Evolutionary conservation across 352 stramenopile species (phyloP).

Genomic region (Pilasporangium apinafurcum): DNA sequence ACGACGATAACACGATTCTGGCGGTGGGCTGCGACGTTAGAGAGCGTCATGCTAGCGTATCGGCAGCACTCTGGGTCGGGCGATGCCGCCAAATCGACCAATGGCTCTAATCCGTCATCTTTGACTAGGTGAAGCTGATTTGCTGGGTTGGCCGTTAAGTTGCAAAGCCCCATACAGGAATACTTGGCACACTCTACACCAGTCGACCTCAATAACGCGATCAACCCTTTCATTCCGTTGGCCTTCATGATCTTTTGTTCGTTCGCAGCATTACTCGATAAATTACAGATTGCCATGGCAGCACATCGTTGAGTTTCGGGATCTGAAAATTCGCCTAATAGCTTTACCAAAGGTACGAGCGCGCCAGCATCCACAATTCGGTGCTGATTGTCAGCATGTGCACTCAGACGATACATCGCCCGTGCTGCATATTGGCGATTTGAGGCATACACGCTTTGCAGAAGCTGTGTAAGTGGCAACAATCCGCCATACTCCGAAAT

Average conservation of each 20-base stretch:
- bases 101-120: constrained; percentile 60
- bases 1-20: constrained; percentile 88
- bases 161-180: constrained; percentile 93
- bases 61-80: constrained; percentile 72
- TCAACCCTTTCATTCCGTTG: constrained; percentile 51
- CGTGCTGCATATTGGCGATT: constrained; percentile 81
- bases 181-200: constrained; percentile 75
- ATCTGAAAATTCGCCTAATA: constrained; percentile 41
- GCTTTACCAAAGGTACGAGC: constrained; percentile 63
- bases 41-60: constrained; percentile 92
- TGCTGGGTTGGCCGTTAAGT: constrained; percentile 87
- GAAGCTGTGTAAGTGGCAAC: constrained; percentile 64
- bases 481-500: constrained; percentile 88
- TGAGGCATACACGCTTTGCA: constrained; percentile 60
- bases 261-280: constrained; percentile 67
- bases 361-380: constrained; percentile 83
- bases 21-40: constrained; percentile 89
- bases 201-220: constrained; percentile 41
- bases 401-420: constrained; percentile 87
- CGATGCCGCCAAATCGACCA: constrained; percentile 76
- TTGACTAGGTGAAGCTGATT: constrained; percentile 90
- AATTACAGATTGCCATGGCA: constrained; percentile 85
- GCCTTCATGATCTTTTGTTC: constrained; percentile 80
- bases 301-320: constrained; percentile 70
- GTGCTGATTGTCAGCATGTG: constrained; percentile 81